A percentile compares a stretch with the other conserved stretches of the same genome.
phyloP scores from a whole-genome alignment of 2,329 filamentous ascomycete species.

The Penicillium palitans region DNA sequence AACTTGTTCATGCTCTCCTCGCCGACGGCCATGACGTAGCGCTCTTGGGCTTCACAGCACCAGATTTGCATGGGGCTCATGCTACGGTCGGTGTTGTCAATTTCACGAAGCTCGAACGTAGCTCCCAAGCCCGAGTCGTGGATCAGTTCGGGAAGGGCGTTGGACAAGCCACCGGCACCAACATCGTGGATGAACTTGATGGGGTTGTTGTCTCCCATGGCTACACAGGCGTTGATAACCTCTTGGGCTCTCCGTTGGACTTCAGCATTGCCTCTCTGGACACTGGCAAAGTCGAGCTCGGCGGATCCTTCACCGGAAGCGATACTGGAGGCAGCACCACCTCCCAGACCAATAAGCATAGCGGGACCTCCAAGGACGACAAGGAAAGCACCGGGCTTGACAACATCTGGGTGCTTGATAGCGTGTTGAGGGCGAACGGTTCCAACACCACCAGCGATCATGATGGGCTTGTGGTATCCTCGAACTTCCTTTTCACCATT shows the following conservation, averaged over 20 bases:
- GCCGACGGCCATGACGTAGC: conserved; percentile 89
- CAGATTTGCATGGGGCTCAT: conserved; percentile 97
- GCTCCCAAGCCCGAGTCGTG: conserved; percentile 90
- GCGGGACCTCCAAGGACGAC: conserved; percentile 93
- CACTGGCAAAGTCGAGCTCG: conserved; percentile 93
- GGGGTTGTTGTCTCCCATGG: conserved; percentile 79
- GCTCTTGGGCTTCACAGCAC: conserved; percentile 96
- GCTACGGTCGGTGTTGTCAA: conserved; percentile 84
- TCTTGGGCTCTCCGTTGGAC: conserved; percentile 95
- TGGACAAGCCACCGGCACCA: conserved; percentile 83
- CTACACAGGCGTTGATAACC: conserved; percentile 92
- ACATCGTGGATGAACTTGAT: conserved; percentile 98
- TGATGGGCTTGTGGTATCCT: conserved; percentile 97
- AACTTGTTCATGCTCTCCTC: conserved; percentile 73
- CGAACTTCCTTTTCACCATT: conserved; percentile 69
- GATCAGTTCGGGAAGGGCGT: conserved; percentile 83
- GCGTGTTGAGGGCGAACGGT: conserved; percentile 89
- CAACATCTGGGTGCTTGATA: conserved; percentile 75
- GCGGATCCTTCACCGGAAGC: conserved; percentile 84
- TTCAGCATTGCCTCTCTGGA: conserved; percentile 95
- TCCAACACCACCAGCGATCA: conserved; percentile 94
- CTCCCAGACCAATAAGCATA: conserved; percentile 96
- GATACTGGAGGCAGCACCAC: conserved; percentile 90
- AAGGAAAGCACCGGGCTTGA: conserved; percentile 83
- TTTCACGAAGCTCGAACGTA: conserved; percentile 88